Base-by-base conservation (phyloP, 768 basidiomycete species). In the Candolleomyces efflorescens region DNA sequence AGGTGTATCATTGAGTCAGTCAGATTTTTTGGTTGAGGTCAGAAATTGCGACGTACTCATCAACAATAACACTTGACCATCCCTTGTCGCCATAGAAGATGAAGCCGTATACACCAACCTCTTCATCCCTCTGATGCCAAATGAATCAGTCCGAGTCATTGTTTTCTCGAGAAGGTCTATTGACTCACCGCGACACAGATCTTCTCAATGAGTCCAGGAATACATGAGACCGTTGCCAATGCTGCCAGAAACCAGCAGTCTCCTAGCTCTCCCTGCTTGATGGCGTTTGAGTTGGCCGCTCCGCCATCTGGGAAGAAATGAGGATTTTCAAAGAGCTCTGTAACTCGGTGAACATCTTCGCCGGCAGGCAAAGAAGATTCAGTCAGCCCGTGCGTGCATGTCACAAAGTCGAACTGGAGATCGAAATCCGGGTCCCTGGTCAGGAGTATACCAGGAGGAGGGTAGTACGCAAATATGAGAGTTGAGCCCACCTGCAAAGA, bases 231-330 rank as follows among this genome's bases (percentile, higher is more conserved):
- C 1, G 78, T 78, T 5, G 81, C 76, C 44, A 83, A 60, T 1
- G 81, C 82, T 4, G 76, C 77, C 10, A 83, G 63, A 63, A 84
- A 79, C 75, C 80, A 83, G 60, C 82, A 83, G 62, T 83, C 75
- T 0, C 79, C 80, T n/a, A 83, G 62, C 7, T 58, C 63, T 5
- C 82, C 81, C 66, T 83, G 82, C 3, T 73, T 69, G 22, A 81
- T 77, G 59, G 80, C 79, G 22, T 72, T 74, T 1, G 77, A 73
- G 54, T 71, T 68, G 7, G 75, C 69, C 5, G 66, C 66, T 4
- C 68, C 68, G 23, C 75, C 80, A 56, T 75, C 71, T 22, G 75
- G 60, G 64, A 73, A 80, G 64, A 84, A 84, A 12, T 72, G 66
- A 0, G 82, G 81, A 0, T 80, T 73, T 11, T 79, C 73, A 56